These are phyloP conservation scores for Groenewaldozyma auringiensis DNA, from an alignment of 1,139 yeast species.

Conservation along the genomic window DNA sequence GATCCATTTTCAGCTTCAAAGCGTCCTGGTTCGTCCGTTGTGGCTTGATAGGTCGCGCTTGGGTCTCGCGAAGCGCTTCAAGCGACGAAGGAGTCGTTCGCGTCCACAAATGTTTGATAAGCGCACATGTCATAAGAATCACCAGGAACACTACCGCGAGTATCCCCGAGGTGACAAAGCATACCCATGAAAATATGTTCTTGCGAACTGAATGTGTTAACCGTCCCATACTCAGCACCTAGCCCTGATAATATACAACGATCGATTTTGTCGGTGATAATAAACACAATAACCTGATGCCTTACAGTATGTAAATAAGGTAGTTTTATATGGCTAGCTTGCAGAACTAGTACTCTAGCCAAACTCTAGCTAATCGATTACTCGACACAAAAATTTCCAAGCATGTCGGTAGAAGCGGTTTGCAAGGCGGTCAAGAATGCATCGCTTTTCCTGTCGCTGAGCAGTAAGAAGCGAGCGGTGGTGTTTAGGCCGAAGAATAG, in stretches of 20 bases:
- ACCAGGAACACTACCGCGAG: slow-evolving; percentile 28
- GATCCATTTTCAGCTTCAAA: slow-evolving; percentile 36
- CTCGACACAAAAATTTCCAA: too few species aligned
- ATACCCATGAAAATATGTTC: slow-evolving; percentile 6
- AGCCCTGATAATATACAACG: too few species aligned
- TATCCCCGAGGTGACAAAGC: slow-evolving; percentile 22
- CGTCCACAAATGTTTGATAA: slow-evolving; percentile 11
- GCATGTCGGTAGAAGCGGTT: neutral
- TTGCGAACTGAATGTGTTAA: neutral
- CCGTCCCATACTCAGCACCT: too few species aligned
- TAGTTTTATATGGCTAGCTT: too few species aligned
- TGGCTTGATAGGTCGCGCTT: neutral
- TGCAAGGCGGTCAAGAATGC: neutral
- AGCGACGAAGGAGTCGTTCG: slow-evolving; percentile 3
- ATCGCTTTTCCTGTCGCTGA: slow-evolving; percentile 8
- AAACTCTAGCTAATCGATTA: too few species aligned
- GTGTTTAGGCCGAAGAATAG: slow-evolving; percentile 24
- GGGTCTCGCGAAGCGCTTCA: neutral
- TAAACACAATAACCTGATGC: too few species aligned
- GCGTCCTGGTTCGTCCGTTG: too few species aligned
- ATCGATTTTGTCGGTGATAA: too few species aligned
- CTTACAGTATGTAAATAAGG: too few species aligned
- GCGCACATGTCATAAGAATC: slow-evolving; percentile 28
- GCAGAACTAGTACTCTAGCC: too few species aligned
- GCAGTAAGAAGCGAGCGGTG: slow-evolving; percentile 17